phyloP scores from a whole-genome alignment of 2,329 filamentous ascomycete species.

The Fusarium graminum region DNA sequence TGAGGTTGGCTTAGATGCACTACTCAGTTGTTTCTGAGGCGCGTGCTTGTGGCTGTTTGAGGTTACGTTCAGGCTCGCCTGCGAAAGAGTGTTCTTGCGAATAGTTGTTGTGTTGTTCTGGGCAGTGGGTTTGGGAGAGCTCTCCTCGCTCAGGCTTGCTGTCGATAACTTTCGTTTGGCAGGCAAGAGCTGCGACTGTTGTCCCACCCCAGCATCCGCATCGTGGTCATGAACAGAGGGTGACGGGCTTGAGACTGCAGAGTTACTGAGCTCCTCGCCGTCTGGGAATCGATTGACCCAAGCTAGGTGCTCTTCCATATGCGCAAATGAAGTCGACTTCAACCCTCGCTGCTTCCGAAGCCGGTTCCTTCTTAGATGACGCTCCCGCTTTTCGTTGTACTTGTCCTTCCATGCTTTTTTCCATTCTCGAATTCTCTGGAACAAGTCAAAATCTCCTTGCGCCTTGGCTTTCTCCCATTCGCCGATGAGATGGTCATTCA shows the following conservation, averaged over 20 bases:
- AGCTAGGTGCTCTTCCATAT: slow-evolving; percentile 44
- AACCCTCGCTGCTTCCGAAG: slow-evolving; percentile 58
- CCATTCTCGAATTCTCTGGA: slow-evolving; percentile 58
- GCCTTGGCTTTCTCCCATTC: slow-evolving; percentile 61
- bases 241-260: slow-evolving; percentile 14
- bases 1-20: slow-evolving; percentile 14
- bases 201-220: slow-evolving; percentile 8
- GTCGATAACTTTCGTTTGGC: slow-evolving; percentile 9
- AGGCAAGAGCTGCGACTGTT: slow-evolving; percentile 1
- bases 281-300: slow-evolving; percentile 28
- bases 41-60: slow-evolving; percentile 9
- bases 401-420: slow-evolving; percentile 51
- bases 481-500: slow-evolving; percentile 56
- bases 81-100: slow-evolving; percentile 4
- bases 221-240: slow-evolving; percentile 9
- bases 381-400: slow-evolving; percentile 50
- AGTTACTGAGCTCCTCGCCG: slow-evolving; percentile 13
- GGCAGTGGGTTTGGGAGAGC: slow-evolving; percentile 11
- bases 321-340: slow-evolving; percentile 40
- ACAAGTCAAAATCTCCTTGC: slow-evolving; percentile 52
- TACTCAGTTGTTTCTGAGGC: slow-evolving; percentile 9
- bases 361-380: slow-evolving; percentile 60
- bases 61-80: background rate
- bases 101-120: slow-evolving; percentile 15
- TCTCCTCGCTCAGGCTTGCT: slow-evolving; percentile 11